These are phyloP conservation scores for Selaginella tamariscina DNA, from an alignment of 75 land plant genomes.

Conservation along the genomic window DNA sequence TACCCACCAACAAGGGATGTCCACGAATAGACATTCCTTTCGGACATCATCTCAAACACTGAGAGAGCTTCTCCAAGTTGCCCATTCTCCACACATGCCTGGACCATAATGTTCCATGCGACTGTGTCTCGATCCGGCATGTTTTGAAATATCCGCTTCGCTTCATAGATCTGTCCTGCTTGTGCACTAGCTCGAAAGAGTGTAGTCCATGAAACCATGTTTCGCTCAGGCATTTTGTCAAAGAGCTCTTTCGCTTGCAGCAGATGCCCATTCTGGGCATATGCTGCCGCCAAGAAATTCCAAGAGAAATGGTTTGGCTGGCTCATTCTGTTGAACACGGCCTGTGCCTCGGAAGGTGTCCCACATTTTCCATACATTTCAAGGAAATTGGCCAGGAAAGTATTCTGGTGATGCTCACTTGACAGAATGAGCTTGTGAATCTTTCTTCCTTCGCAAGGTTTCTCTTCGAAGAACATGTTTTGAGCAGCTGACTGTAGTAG, in stretches of 20 bases:
- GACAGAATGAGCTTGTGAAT: no score
- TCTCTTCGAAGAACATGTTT: no score
- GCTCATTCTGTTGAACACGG: neutral
- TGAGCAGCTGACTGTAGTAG: no score
- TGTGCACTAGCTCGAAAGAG: slow-evolving; percentile 15
- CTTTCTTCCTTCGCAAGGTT: no score
- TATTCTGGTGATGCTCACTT: no score
- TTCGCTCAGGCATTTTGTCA: slow-evolving; percentile 4
- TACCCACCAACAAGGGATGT: neutral
- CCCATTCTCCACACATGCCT: neutral
- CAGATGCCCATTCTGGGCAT: slow-evolving; percentile 18
- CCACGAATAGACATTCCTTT: neutral
- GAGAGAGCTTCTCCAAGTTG: neutral
- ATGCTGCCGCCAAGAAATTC: slow-evolving; percentile 18
- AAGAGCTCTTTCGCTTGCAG: slow-evolving; percentile 13
- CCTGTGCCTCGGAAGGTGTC: neutral
- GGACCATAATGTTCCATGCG: slow-evolving; percentile 18
- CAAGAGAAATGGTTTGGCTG: neutral
- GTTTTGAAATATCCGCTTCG: slow-evolving; percentile 15
- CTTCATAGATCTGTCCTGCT: slow-evolving; percentile 8
- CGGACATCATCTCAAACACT: neutral
- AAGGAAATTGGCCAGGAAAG: neutral
- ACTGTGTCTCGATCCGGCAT: slow-evolving; percentile 16
- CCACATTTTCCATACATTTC: neutral
- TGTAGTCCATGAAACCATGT: slow-evolving; percentile 20